phyloP scores from a whole-genome alignment of 108 stramenopile species.

The Stephanodiscus triporus region DNA sequence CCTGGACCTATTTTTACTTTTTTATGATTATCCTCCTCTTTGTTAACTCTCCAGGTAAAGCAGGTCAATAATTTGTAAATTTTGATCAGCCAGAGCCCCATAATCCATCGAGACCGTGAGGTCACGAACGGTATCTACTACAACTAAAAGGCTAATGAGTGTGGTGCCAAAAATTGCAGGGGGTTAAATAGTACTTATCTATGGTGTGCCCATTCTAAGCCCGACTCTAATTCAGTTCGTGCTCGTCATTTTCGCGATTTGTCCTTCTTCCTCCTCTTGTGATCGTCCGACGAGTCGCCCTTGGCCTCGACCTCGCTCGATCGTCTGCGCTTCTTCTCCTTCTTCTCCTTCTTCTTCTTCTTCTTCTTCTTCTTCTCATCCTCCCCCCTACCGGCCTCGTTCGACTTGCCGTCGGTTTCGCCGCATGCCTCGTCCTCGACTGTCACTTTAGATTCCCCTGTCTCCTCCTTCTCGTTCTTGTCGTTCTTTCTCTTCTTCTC shows the following conservation, averaged over 20 bases:
- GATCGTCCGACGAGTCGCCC: not conserved
- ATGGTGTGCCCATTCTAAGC: not conserved
- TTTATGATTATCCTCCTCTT: too few relatives aligned
- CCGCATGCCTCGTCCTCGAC: not conserved
- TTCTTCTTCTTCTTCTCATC: not conserved
- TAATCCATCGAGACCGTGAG: too few relatives aligned
- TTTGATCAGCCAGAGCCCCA: too few relatives aligned
- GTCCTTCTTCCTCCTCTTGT: conserved; percentile 12
- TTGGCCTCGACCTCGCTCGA: not conserved
- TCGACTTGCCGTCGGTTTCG: not conserved
- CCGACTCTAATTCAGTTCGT: not conserved
- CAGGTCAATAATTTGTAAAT: too few relatives aligned
- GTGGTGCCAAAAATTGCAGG: too few relatives aligned
- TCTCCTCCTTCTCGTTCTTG: not conserved
- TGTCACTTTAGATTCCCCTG: not conserved
- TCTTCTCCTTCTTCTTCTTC: conserved; percentile 7
- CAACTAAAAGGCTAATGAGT: too few relatives aligned
- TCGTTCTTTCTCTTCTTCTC: conserved; percentile 2
- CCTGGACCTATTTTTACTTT: too few relatives aligned
- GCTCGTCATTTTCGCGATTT: conserved; percentile 12
- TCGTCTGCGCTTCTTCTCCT: conserved; percentile 14
- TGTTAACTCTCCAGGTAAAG: too few relatives aligned
- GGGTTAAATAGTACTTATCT: too few relatives aligned
- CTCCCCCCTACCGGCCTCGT: not conserved
- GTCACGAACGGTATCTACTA: too few relatives aligned